Conservation (phyloP, 129 eudicot species). For the Chrysanthemum seticuspe region DNA sequence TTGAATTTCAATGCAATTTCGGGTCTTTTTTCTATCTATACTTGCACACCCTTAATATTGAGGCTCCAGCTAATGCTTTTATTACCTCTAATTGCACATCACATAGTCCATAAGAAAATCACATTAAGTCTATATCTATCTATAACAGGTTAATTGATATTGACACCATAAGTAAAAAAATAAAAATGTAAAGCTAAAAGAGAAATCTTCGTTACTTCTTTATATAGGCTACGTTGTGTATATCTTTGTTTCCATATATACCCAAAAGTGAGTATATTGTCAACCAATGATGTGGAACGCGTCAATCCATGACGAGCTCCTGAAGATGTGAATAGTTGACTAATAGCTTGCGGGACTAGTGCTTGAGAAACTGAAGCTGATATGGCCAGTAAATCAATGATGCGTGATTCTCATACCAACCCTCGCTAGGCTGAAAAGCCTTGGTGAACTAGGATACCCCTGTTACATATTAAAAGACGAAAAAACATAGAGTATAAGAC, state of each 20-base stretch:
- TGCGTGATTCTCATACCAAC: not conserved
- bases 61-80: no score
- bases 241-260: not conserved
- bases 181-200: not conserved
- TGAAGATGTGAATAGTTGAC: no score
- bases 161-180: not conserved
- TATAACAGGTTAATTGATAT: not conserved
- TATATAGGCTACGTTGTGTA: not conserved
- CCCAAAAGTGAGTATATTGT: not conserved
- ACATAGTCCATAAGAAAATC: no score
- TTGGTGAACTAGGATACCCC: not conserved
- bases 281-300: no score
- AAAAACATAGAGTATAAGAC: not conserved
- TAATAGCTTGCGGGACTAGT: no score
- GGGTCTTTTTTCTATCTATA: no score
- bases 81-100: no score
- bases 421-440: not conserved
- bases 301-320: no score
- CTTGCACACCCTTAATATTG: no score
- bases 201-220: not conserved
- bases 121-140: not conserved
- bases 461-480: not conserved
- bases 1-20: no score
- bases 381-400: no score
- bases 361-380: no score